Base-by-base conservation (phyloP, 1,139 yeast species). In the Geotrichum restrictum region DNA sequence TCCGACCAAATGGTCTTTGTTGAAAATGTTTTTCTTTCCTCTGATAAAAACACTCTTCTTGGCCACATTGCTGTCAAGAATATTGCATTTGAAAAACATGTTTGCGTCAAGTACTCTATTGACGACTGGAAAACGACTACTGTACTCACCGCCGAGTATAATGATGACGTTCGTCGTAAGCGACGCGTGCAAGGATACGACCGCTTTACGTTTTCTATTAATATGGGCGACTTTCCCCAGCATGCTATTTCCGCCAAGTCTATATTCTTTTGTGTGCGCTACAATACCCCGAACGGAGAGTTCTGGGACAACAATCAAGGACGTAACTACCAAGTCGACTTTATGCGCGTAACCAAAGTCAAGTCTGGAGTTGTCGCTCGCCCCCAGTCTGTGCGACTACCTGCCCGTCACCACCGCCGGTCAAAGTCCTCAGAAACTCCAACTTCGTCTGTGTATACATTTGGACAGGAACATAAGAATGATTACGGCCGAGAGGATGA, bases 11-110 rank as follows among this genome's bases (percentile, higher is more conserved):
- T 59, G 52, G 81, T 86, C 11, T 83, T 82, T 59, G 69, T 87
- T 54, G 95, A 88, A 62, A 75, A 80, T 52, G 65, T 87, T 13
- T 80, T 80, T 58, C 71, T 88, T 47, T 76, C 85, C 29, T 69
- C 78, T 6, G 82, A 83, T 59, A 78, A 79, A 56, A 73, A 74
- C 58, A 74, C 73, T 50, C 68, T 88, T n/a, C 68, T 80, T 54
- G 96, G 95, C 2, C 82, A 82, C 57, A 76, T 87, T 44, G 89
- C 87, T 11, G 95, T 84, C 29, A 77, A 78, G 62, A 88, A 88
- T 67, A 44, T 86, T 19, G 74, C 85, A 1, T 88, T 76, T 67
- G 77, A 81, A 52, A 88, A 88, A 69, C 66, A 69, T 48, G 80
- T 88, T 27, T 74, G 78, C 19, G 75, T 85, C 18, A 74, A 88